Conservation (phyloP, 2,329 filamentous ascomycete species). For the Calonectria hawksworthii region DNA sequence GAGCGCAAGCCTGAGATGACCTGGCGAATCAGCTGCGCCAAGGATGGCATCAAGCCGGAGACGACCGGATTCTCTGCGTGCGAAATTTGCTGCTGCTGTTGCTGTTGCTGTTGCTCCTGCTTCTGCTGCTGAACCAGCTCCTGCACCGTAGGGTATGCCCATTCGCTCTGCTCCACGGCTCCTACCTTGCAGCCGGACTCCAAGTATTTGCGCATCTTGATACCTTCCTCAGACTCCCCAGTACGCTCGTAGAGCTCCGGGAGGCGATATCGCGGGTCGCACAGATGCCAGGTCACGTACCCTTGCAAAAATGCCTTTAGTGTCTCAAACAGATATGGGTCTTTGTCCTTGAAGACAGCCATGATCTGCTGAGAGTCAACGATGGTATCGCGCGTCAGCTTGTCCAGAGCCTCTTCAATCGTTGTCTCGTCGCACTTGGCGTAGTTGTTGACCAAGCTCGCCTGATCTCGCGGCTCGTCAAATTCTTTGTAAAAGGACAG, state of each 20-base stretch:
- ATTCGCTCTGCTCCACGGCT: neutral
- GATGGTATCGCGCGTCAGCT: neutral
- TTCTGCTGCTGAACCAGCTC: neutral
- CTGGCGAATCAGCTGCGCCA: neutral
- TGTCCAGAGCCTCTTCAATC: neutral
- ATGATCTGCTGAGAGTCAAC: neutral
- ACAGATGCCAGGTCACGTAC: neutral
- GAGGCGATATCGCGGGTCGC: neutral
- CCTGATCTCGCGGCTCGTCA: conserved; percentile 2
- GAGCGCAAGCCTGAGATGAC: neutral
- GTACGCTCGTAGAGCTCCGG: neutral
- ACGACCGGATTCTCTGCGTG: neutral
- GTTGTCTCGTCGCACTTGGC: neutral
- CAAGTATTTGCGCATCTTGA: neutral
- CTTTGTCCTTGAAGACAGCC: neutral
- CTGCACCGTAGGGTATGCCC: neutral
- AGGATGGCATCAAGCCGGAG: neutral
- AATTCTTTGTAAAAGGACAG: conserved; percentile 8
- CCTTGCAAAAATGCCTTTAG: neutral
- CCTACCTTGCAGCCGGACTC: neutral
- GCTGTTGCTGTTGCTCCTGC: neutral
- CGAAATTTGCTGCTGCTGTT: neutral
- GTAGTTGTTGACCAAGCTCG: neutral
- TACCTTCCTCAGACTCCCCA: neutral
- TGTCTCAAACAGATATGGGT: neutral